A percentile compares a stretch with the other conserved stretches of the same genome.
Evolutionary conservation across 202 grass and related monocot species (phyloP).

Genomic region (Zizania palustris): DNA sequence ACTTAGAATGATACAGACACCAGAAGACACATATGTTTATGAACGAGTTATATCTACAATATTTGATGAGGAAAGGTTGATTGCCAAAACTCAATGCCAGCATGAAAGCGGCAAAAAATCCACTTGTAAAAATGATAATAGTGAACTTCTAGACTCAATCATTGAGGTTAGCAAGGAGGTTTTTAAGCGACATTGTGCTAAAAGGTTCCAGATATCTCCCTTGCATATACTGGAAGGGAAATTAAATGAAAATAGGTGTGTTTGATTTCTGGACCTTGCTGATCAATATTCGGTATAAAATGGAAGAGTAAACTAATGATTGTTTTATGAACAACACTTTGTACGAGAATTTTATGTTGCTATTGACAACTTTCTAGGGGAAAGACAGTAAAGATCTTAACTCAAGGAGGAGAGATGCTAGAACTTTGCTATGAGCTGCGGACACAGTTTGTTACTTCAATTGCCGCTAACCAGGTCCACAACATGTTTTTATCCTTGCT

Average conservation of each 20-base stretch:
- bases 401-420: slow-evolving; percentile 92
- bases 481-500: slow-evolving; percentile 10
- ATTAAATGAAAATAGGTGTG: slow-evolving; percentile 67
- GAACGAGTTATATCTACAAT: slow-evolving; percentile 90
- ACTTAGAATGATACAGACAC: slow-evolving; percentile 87
- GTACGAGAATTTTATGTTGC: slow-evolving; percentile 24
- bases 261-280: slow-evolving; percentile 31
- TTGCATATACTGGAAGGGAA: slow-evolving; percentile 63
- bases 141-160: slow-evolving; percentile 75
- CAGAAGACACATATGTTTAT: slow-evolving; percentile 93
- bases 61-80: slow-evolving; percentile 80
- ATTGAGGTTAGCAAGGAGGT: slow-evolving; percentile 92
- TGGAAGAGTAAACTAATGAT: slow-evolving; percentile 17
- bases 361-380: slow-evolving; percentile 49
- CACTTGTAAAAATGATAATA: slow-evolving; percentile 59
- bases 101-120: slow-evolving; percentile 61
- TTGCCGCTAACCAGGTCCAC: slow-evolving; percentile 73
- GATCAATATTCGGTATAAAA: slow-evolving; percentile 28
- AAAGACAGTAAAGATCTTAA: slow-evolving; percentile 90
- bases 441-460: slow-evolving; percentile 75
- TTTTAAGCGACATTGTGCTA: slow-evolving; percentile 91
- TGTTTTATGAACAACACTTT: slow-evolving; percentile 23
- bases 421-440: slow-evolving; percentile 93
- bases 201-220: slow-evolving; percentile 88
- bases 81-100: slow-evolving; percentile 64